These are phyloP conservation scores for Trebouxia sp. DNA, from an alignment of 139 green algal genomes.

Conservation along the genomic window DNA sequence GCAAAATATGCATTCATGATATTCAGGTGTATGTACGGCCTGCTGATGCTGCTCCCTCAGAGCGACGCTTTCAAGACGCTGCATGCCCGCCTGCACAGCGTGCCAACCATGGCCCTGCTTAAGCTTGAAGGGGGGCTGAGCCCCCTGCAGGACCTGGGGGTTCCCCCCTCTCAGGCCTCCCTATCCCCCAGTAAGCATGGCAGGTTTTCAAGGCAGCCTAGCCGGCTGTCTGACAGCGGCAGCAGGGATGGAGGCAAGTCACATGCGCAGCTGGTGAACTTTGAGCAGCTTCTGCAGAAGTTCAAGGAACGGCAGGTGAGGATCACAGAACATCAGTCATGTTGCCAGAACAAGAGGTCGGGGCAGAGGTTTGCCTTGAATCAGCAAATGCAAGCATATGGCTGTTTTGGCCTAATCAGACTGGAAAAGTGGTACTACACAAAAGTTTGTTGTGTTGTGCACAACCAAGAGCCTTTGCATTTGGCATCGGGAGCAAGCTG, in stretches of 20 bases:
- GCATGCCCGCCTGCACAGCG: constrained; percentile 60
- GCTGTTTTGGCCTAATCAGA: no score
- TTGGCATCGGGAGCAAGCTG: no score
- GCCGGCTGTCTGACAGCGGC: neutral
- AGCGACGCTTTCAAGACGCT: constrained; percentile 86
- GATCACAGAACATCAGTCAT: neutral
- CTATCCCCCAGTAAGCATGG: neutral
- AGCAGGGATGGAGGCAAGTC: neutral
- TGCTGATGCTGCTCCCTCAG: constrained; percentile 97
- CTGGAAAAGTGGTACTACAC: no score
- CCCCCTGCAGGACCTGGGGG: neutral
- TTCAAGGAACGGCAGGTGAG: constrained; percentile 27
- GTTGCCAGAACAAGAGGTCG: no score
- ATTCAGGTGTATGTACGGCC: constrained; percentile 71
- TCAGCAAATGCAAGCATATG: no score
- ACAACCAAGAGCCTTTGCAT: no score
- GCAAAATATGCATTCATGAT: no score
- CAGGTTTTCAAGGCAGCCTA: neutral
- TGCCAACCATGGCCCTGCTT: constrained; percentile 56
- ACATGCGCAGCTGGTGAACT: constrained; percentile 18
- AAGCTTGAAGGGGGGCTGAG: constrained; percentile 28
- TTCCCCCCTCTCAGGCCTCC: neutral
- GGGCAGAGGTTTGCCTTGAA: no score
- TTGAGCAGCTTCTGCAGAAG: constrained; percentile 21
- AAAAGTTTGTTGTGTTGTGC: neutral